A percentile compares a stretch with the other conserved stretches of the same genome.
phyloP scores from a whole-genome alignment of 1,284 basidiomycete genomes.

The Pholiota adiposa region DNA sequence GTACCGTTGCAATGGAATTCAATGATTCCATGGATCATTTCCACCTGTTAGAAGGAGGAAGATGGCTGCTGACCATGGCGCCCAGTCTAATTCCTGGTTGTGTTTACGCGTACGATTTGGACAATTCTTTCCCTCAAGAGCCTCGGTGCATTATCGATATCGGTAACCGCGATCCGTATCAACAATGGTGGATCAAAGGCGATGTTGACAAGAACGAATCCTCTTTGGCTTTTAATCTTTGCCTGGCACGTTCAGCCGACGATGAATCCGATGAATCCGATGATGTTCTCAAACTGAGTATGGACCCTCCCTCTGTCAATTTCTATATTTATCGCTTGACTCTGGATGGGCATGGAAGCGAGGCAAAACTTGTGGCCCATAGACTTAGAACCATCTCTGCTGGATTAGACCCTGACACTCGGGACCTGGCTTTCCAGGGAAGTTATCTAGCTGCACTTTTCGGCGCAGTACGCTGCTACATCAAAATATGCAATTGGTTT shows the following conservation, averaged over 20 bases:
- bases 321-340: background rate
- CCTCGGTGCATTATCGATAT: background rate
- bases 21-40: background rate
- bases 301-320: background rate
- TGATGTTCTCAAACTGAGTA: background rate
- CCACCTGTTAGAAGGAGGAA: background rate
- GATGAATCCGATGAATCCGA: background rate
- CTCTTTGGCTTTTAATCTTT: background rate
- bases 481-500: background rate
- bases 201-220: background rate
- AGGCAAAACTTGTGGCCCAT: background rate
- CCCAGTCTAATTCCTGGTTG: background rate
- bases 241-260: background rate
- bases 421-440: too few species aligned
- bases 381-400: background rate
- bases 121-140: background rate
- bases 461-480: too few species aligned
- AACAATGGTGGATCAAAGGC: background rate
- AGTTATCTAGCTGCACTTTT: too few species aligned
- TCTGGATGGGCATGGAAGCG: background rate
- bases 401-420: too few species aligned
- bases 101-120: background rate
- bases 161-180: background rate
- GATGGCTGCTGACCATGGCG: background rate
- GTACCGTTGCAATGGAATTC: too few species aligned